Conservation (phyloP, 139 green algal genomes). For the Volvox reticuliferus region DNA sequence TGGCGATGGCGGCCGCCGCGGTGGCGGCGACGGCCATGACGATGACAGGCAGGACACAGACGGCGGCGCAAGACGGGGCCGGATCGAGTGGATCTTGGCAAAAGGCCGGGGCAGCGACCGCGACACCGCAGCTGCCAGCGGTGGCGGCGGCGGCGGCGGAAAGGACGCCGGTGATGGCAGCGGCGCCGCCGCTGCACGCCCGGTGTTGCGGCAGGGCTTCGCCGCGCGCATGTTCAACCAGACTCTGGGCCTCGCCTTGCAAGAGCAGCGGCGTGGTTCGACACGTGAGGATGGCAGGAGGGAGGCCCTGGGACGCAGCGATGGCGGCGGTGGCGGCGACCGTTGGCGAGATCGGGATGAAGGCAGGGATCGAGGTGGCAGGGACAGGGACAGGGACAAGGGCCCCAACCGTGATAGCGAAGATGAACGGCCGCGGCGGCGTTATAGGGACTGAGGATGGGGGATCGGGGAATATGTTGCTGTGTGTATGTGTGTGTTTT, state of each 20-base stretch:
- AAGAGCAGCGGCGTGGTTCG: background rate
- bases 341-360: background rate
- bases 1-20: conserved; percentile 8
- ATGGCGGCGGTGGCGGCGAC: background rate
- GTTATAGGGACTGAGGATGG: conserved; percentile 9
- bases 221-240: conserved; percentile 26
- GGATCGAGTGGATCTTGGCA: background rate
- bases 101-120: background rate
- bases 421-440: conserved; percentile 24
- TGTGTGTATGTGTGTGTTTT: background rate
- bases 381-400: background rate
- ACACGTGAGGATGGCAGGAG: background rate
- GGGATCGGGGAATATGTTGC: too few relatives aligned
- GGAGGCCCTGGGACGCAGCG: background rate
- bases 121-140: too few relatives aligned
- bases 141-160: background rate
- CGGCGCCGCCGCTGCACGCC: background rate
- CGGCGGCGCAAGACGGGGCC: background rate
- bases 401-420: conserved; percentile 13
- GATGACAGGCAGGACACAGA: background rate
- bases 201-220: background rate
- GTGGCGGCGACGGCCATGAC: background rate
- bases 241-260: conserved; percentile 11
- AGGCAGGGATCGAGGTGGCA: background rate
- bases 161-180: background rate